Conservation (phyloP, 1,284 basidiomycete genomes). For the Bjerkandera adusta region DNA sequence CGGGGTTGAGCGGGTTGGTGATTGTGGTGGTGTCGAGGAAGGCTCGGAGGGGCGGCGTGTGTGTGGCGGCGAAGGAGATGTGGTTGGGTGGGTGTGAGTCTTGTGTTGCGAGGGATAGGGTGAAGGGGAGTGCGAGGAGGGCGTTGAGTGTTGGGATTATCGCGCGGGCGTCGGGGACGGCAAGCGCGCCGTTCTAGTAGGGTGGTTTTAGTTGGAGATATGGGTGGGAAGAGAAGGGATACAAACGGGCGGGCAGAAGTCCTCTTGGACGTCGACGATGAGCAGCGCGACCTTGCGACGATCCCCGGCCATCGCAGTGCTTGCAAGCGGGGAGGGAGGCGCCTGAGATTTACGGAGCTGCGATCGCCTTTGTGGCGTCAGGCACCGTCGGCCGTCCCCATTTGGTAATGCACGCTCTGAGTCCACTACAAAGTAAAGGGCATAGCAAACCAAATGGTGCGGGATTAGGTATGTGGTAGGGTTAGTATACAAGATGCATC, state of each 20-base stretch:
- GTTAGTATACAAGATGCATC: constrained; percentile 4
- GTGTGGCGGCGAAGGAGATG: constrained; percentile 63
- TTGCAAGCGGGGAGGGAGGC: background rate
- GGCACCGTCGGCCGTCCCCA: too few species aligned
- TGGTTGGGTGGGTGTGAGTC: constrained; percentile 57
- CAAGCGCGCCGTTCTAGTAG: constrained; percentile 45
- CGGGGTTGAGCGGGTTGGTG: constrained; percentile 30
- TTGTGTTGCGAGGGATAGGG: constrained; percentile 44
- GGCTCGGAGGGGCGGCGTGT: constrained; percentile 34
- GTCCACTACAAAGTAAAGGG: too few species aligned
- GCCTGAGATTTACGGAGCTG: background rate
- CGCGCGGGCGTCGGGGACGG: constrained; percentile 44
- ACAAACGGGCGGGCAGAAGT: constrained; percentile 57
- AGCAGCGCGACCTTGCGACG: constrained; percentile 38
- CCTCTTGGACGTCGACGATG: constrained; percentile 61
- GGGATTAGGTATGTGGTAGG: too few species aligned
- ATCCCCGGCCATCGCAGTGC: background rate
- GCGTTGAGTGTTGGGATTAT: constrained; percentile 45
- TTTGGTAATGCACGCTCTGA: too few species aligned
- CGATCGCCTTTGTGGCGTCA: background rate
- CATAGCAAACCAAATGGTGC: too few species aligned
- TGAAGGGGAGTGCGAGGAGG: constrained; percentile 41
- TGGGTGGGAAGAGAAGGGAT: background rate
- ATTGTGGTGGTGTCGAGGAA: constrained; percentile 39
- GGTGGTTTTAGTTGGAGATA: background rate